These are phyloP conservation scores for Sabuloglossum arenarium DNA, from an alignment of 495 filamentous ascomycete genomes.

Conservation along the genomic window DNA sequence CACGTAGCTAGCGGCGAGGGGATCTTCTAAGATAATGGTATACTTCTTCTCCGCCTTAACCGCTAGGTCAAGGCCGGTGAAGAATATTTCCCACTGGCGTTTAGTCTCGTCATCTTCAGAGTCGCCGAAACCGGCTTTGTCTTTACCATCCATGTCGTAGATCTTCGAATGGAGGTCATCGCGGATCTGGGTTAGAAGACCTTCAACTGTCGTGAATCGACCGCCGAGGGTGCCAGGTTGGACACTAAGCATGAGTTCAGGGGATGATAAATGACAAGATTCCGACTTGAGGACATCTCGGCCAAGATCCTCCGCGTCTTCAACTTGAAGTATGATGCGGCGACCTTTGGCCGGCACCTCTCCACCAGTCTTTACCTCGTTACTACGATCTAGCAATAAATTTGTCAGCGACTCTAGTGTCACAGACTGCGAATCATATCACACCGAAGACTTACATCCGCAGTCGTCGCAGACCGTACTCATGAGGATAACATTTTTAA, in stretches of 20 bases:
- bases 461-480: constrained; percentile 73
- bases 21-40: constrained; percentile 70
- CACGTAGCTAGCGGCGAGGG: constrained; percentile 77
- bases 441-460: constrained; percentile 28
- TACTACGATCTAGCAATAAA: constrained; percentile 37
- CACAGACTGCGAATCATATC: neutral
- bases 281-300: constrained; percentile 95
- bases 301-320: constrained; percentile 53
- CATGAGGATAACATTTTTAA: constrained; percentile 88
- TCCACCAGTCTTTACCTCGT: constrained; percentile 93
- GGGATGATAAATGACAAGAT: constrained; percentile 63
- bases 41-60: constrained; percentile 70
- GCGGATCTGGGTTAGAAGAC: constrained; percentile 78
- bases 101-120: constrained; percentile 41
- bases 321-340: constrained; percentile 58
- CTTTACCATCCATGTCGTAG: constrained; percentile 45
- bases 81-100: constrained; percentile 62
- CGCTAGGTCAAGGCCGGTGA: constrained; percentile 47
- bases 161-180: constrained; percentile 73
- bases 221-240: constrained; percentile 84
- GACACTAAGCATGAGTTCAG: constrained; percentile 65
- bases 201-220: constrained; percentile 94
- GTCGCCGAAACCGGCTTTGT: constrained; percentile 32
- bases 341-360: constrained; percentile 73
- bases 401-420: neutral